These are phyloP conservation scores for Chalciporus pseudorubinellus DNA, from an alignment of 768 basidiomycete genomes.

Conservation along the genomic window DNA sequence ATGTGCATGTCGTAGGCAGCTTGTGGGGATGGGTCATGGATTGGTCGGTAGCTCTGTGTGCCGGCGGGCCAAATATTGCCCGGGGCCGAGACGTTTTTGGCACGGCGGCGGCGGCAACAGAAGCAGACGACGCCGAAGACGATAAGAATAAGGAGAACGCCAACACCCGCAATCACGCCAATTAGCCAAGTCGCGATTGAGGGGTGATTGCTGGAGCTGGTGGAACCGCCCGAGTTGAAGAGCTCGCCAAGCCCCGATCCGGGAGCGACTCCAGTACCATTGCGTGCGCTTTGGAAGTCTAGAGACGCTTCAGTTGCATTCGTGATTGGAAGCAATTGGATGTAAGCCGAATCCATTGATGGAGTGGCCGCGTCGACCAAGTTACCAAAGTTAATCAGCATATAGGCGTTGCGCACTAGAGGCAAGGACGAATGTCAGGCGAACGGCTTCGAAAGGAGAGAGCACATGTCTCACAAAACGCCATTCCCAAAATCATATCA, in stretches of 20 bases:
- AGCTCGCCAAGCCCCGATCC: constrained; percentile 33
- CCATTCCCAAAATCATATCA: constrained; percentile 73
- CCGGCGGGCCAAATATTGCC: constrained; percentile 10
- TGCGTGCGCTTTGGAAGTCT: constrained; percentile 16
- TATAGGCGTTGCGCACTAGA: constrained; percentile 53
- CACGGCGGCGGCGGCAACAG: constrained; percentile 12
- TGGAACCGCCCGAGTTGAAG: constrained; percentile 37
- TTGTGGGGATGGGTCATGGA: constrained; percentile 29
- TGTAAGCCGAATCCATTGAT: constrained; percentile 46
- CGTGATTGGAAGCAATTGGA: constrained; percentile 62
- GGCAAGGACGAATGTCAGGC: background rate
- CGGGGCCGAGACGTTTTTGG: constrained; percentile 1
- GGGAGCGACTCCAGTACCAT: background rate
- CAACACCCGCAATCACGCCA: constrained; percentile 11
- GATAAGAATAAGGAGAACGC: constrained; percentile 8
- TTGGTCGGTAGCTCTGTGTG: constrained; percentile 18
- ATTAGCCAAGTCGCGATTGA: constrained; percentile 11
- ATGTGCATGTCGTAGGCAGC: constrained; percentile 29
- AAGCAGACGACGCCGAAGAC: constrained; percentile 1
- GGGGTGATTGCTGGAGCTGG: constrained; percentile 27
- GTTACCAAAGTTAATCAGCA: constrained; percentile 63
- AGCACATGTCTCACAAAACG: constrained; percentile 47
- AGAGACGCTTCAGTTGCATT: constrained; percentile 38
- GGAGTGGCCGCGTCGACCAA: constrained; percentile 45
- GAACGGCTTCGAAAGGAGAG: background rate